Percentiles rank a stretch among this genome's conserved stretches.
Evolutionary conservation across 306 rosid species (phyloP).

Genomic region (Psophocarpus tetragonolobus): DNA sequence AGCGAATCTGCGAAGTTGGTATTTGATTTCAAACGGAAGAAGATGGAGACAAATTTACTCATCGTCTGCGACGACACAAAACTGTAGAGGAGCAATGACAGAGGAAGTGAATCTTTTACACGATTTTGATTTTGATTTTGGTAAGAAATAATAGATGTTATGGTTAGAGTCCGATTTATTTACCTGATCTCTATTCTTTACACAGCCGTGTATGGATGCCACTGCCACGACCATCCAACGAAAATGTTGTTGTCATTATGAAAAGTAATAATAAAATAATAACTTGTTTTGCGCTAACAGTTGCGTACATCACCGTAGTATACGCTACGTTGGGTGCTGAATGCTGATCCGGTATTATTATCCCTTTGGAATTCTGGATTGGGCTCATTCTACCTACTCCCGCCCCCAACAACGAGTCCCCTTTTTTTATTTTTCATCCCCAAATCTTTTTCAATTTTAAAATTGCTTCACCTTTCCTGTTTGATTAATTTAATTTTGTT

Average conservation of each 20-base stretch:
- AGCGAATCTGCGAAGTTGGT: background rate
- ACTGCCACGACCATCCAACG: background rate
- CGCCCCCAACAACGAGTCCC: no score
- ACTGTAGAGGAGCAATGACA: background rate
- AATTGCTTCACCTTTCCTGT: no score
- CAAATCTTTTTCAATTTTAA: no score
- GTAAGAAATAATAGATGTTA: no score
- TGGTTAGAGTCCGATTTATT: background rate
- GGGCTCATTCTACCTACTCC: no score
- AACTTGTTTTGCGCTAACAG: no score
- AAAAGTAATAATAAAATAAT: no score
- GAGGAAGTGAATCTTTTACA: background rate
- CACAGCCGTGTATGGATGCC: background rate
- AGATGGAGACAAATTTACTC: constrained; percentile 45
- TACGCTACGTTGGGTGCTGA: background rate
- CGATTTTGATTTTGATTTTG: background rate
- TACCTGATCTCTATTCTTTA: background rate
- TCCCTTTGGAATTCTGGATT: no score
- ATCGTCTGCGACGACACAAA: constrained; percentile 8
- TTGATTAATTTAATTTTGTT: no score
- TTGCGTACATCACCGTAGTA: background rate
- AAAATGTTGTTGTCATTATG: background rate
- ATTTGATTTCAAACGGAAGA: constrained; percentile 45
- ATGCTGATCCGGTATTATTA: no score
- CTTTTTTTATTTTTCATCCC: no score